Percentiles rank a stretch among this genome's conserved stretches.
Conservation (phyloP, 345 rosid species). For the Syzygium grande region DNA sequence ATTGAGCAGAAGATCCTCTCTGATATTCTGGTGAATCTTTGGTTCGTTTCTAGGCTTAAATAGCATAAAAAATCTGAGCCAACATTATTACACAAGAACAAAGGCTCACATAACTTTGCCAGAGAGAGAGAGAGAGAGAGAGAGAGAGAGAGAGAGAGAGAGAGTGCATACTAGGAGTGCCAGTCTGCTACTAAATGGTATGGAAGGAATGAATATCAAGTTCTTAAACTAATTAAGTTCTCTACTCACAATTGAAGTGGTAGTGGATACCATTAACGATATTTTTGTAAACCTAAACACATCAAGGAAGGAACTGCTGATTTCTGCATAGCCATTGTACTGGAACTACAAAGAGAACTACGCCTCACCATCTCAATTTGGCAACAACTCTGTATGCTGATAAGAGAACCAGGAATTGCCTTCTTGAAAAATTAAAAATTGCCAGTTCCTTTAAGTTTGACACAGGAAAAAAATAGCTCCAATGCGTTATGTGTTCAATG, state of each 20-base stretch:
- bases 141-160: not conserved
- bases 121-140: not conserved
- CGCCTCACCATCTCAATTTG: not conserved
- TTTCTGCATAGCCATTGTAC: not conserved
- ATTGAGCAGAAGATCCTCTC: not conserved
- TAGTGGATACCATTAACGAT: not conserved
- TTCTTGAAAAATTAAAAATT: not conserved
- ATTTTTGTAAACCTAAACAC: not conserved
- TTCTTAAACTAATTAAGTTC: not conserved
- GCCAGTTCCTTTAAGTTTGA: not conserved
- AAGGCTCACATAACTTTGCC: not conserved
- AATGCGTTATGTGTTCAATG: not conserved
- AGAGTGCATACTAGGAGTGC: not conserved
- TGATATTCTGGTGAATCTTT: not conserved
- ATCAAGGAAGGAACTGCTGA: not conserved
- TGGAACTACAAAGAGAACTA: not conserved
- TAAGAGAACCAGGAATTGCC: not conserved
- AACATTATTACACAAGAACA: not conserved
- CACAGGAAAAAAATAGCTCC: not conserved
- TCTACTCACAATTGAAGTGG: not conserved
- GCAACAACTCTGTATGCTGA: not conserved
- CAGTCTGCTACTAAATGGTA: not conserved
- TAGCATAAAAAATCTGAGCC: not conserved
- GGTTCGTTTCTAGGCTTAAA: not conserved
- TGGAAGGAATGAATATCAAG: not conserved